Percentiles rank a stretch among this genome's conserved stretches.
These are phyloP conservation scores for Akanthomyces lecanii DNA, from an alignment of 2,329 filamentous ascomycete genomes.

Conservation along the genomic window DNA sequence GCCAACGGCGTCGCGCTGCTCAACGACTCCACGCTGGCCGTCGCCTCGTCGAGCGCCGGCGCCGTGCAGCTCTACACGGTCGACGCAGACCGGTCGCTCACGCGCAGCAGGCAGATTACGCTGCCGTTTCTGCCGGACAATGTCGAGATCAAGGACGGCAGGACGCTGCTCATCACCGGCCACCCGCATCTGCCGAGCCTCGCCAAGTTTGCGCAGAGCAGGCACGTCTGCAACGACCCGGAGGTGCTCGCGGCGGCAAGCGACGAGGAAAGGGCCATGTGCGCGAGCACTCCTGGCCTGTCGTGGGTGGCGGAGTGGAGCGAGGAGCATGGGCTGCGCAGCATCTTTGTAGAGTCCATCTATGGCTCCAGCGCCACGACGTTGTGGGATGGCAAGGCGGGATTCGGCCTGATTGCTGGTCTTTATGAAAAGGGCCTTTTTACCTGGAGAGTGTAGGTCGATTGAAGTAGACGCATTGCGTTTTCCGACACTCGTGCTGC, in stretches of 20 bases:
- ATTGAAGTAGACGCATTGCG: too few species aligned
- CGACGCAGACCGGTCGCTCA: background rate
- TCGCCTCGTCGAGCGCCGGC: slow-evolving; percentile 32
- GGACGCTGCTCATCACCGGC: slow-evolving; percentile 36
- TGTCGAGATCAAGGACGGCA: slow-evolving; percentile 27
- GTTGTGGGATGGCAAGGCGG: slow-evolving; percentile 26
- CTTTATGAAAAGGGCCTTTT: slow-evolving; percentile 36
- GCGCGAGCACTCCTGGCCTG: slow-evolving; percentile 13
- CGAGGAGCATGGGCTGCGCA: slow-evolving; percentile 28
- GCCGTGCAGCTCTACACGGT: slow-evolving; percentile 30
- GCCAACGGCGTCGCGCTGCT: slow-evolving; percentile 40
- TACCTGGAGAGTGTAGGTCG: slow-evolving; percentile 24
- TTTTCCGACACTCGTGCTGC: too few species aligned
- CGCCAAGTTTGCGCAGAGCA: slow-evolving; percentile 28
- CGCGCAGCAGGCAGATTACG: background rate
- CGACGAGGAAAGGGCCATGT: slow-evolving; percentile 15
- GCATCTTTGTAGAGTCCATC: slow-evolving; percentile 31
- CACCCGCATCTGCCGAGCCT: slow-evolving; percentile 35
- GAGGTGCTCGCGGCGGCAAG: slow-evolving; percentile 24
- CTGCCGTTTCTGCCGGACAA: slow-evolving; percentile 40
- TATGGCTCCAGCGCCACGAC: slow-evolving; percentile 34
- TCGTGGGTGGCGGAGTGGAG: slow-evolving; percentile 36
- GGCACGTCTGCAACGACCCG: slow-evolving; percentile 33
- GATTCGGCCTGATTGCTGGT: slow-evolving; percentile 33
- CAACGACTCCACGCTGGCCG: slow-evolving; percentile 31